Conservation (phyloP, 108 stramenopile species). For the Halocafeteria seosinensis region DNA sequence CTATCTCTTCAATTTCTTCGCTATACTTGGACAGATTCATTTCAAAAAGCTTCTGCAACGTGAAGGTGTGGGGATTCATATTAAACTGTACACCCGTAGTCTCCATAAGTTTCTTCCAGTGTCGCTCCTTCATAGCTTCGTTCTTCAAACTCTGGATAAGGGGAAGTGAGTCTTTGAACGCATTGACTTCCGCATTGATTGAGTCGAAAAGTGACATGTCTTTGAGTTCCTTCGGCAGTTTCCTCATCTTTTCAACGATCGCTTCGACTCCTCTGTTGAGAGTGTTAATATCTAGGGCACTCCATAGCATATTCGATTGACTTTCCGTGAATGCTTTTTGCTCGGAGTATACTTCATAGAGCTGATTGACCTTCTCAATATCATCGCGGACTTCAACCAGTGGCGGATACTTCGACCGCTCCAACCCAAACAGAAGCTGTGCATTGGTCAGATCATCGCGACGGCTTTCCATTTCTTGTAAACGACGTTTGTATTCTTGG, state of each 20-base stretch:
- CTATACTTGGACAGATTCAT: slow-evolving; percentile 43
- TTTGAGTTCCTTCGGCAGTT: slow-evolving; percentile 34
- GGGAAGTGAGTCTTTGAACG: slow-evolving; percentile 49
- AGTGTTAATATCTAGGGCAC: slow-evolving; percentile 33
- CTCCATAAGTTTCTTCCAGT: slow-evolving; percentile 48
- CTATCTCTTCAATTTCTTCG: slow-evolving; percentile 38
- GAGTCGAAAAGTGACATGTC: slow-evolving; percentile 25
- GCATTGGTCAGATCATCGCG: slow-evolving; percentile 37
- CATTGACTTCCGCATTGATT: slow-evolving; percentile 26
- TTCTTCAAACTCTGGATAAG: slow-evolving; percentile 50
- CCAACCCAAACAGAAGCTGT: slow-evolving; percentile 43
- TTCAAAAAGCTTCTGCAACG: slow-evolving; percentile 41
- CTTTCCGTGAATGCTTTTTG: slow-evolving; percentile 34
- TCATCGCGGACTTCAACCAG: slow-evolving; percentile 24
- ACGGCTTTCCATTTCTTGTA: slow-evolving; percentile 7
- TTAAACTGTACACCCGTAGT: slow-evolving; percentile 43
- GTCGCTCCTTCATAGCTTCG: slow-evolving; percentile 49
- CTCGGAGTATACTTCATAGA: slow-evolving; percentile 36
- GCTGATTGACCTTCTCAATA: slow-evolving; percentile 14
- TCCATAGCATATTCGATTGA: slow-evolving; percentile 30
- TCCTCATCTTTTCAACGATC: slow-evolving; percentile 28
- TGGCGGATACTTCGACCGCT: slow-evolving; percentile 34
- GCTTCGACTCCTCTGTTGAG: slow-evolving; percentile 30
- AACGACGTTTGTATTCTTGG: slow-evolving; percentile 14
- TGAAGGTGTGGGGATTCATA: slow-evolving; percentile 39